A percentile compares a stretch with the other conserved stretches of the same genome.
Conservation (phyloP, 2,329 filamentous ascomycete species). For the Epichloe brachyelytri region DNA sequence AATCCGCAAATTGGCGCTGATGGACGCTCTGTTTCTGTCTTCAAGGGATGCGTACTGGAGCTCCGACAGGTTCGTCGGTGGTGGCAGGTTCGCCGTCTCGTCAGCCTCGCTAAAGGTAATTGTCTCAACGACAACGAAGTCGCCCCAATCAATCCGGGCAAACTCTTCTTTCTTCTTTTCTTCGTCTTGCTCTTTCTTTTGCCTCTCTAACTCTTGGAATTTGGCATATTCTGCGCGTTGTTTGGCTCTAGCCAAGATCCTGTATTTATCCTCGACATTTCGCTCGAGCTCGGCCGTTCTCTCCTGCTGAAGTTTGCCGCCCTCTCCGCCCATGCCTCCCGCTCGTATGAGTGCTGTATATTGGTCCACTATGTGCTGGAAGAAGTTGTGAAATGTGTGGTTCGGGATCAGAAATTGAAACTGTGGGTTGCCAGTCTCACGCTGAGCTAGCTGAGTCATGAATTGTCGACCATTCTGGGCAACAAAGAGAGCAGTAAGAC, state of each 20-base stretch:
- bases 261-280: constrained; percentile 68
- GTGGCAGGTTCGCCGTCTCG: constrained; percentile 72
- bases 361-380: constrained; percentile 83
- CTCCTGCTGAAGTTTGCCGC: constrained; percentile 56
- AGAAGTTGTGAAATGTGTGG: constrained; percentile 93
- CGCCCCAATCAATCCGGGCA: constrained; percentile 92
- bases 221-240: constrained; percentile 80
- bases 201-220: constrained; percentile 71
- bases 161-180: constrained; percentile 66
- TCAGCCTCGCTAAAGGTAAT: constrained; percentile 85
- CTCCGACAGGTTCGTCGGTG: constrained; percentile 80
- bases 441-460: constrained; percentile 78
- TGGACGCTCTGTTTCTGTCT: constrained; percentile 83
- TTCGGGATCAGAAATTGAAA: constrained; percentile 94
- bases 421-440: constrained; percentile 81
- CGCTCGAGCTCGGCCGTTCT: constrained; percentile 59
- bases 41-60: constrained; percentile 90
- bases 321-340: constrained; percentile 51
- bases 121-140: constrained; percentile 92
- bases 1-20: constrained; percentile 69
- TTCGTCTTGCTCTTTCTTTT: constrained; percentile 76
- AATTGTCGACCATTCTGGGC: constrained; percentile 87
- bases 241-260: constrained; percentile 67
- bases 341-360: constrained; percentile 69
- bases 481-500: constrained; percentile 77